phyloP scores from a whole-genome alignment of 106 monocot genomes.

The Phalaenopsis aphrodite region DNA sequence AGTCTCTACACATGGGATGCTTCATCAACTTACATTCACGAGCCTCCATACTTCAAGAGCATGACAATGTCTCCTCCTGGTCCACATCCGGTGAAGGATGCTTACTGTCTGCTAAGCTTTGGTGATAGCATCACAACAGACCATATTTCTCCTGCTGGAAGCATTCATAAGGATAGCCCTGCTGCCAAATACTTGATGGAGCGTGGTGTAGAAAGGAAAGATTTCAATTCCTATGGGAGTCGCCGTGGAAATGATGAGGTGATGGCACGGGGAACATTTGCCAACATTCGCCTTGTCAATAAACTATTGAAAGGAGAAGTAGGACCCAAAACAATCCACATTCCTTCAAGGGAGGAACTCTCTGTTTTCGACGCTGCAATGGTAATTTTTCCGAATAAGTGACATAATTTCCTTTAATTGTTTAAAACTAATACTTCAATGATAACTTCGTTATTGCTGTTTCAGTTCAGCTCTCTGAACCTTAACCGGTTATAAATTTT shows the following conservation, averaged over 20 bases:
- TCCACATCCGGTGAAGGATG: conserved; percentile 47
- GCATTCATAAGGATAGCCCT: conserved; percentile 65
- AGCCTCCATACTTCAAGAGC: conserved; percentile 64
- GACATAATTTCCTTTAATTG: background rate
- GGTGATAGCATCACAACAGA: conserved; percentile 58
- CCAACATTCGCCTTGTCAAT: conserved; percentile 62
- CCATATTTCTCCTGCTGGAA: conserved; percentile 48
- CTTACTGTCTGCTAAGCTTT: conserved; percentile 63
- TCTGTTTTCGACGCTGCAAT: conserved; percentile 72
- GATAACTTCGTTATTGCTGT: too few species aligned
- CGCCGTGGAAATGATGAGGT: conserved; percentile 67
- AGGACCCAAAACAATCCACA: conserved; percentile 55
- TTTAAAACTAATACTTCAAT: background rate
- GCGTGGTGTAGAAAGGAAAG: conserved; percentile 50
- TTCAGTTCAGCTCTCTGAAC: background rate
- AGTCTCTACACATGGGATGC: conserved; percentile 55
- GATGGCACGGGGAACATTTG: conserved; percentile 71
- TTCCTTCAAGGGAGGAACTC: conserved; percentile 55
- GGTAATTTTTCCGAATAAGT: conserved; percentile 16
- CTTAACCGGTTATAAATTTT: background rate
- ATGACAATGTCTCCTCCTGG: conserved; percentile 72
- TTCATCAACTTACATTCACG: conserved; percentile 58
- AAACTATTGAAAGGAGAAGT: conserved; percentile 65
- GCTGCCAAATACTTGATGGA: conserved; percentile 53
- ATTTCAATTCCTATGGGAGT: conserved; percentile 73